Evolutionary conservation across 1,284 basidiomycete species (phyloP), one percentile per base, ranked within the genome.

Genomic region (Cryptococcus deneoformans): DNA sequence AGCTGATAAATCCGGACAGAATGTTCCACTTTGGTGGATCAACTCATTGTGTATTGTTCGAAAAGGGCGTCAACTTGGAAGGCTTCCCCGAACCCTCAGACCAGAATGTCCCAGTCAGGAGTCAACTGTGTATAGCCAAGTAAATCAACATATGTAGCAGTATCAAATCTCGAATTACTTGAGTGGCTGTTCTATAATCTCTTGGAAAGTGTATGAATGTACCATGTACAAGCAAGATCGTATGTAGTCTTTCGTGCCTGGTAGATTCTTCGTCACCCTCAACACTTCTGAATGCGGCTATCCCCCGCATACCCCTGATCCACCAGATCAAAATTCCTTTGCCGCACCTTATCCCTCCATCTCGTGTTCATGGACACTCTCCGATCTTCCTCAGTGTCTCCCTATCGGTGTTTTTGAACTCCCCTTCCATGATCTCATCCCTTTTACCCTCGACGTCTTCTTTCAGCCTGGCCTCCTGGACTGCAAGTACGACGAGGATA

Each of bases 21-120:
- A 79, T 78, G 79, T 83, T 83, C 76, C 82, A 80, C 64, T 83
- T 82, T 69, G 82, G 82, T 11, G 82, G 82, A 4, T 83, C 81
- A 40, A 77, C 81, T 2, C 77, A 81, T 60, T 73, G 76, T 56
- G 60, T 82, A 46, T 49, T 82, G 39, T 80, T 83, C 64, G 59
- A 78, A 7, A 73, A 73, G 52, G 71, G 71, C 4, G 73, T 76
- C 56, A 69, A 76, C 54, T 53, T 72, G 1, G 54, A 56, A 14
- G 68, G 63, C 0, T 76, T 76, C 68, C 73, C 73, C 0, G 56
- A 72, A 48, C 57, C 53, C n/a, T 67, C 64, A 1, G 66, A 70
- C 12, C 67, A 73, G 46, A 76, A 76, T 48, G 73, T 76, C 9
- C 68, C 73, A 6, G 68, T 73, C 9, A 58, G 70, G 44, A 69